Percentiles rank a stretch among this genome's conserved stretches.
These are phyloP conservation scores for Castanospermum australe DNA, from an alignment of 306 rosid genomes.

Conservation along the genomic window DNA sequence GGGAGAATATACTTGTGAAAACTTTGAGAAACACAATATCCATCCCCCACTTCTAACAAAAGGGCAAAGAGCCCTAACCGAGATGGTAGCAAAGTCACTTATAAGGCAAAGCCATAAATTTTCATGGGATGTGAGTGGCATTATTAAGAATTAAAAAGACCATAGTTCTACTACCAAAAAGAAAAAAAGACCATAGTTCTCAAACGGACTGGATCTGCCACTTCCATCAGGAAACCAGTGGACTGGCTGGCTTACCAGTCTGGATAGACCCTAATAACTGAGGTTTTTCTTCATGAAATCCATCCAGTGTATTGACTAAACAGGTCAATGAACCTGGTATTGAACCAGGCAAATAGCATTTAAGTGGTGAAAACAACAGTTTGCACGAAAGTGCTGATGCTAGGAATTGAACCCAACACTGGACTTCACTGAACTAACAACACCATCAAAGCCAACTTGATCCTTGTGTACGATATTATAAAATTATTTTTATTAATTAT, in stretches of 20 bases:
- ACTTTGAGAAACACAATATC: background rate
- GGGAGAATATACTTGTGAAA: conserved; percentile 17
- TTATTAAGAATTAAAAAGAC: background rate
- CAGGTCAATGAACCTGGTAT: background rate
- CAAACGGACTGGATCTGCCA: background rate
- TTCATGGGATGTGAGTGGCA: background rate
- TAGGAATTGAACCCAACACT: background rate
- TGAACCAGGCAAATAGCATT: background rate
- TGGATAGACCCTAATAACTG: background rate
- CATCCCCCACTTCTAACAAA: background rate
- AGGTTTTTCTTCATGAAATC: too few species aligned
- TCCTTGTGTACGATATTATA: background rate
- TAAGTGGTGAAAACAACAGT: background rate
- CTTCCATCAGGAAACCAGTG: background rate
- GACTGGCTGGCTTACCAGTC: background rate
- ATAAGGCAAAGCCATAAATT: background rate
- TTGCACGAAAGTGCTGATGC: background rate
- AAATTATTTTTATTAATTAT: background rate
- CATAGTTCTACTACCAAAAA: too few species aligned
- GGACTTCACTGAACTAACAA: background rate
- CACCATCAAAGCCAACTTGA: background rate
- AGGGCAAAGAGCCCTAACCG: conserved; percentile 6
- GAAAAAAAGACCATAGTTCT: background rate
- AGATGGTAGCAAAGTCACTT: conserved; percentile 2
- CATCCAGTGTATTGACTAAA: too few species aligned